phyloP scores from a whole-genome alignment of 140 eudicot genomes.

The Oenanthe javanica region DNA sequence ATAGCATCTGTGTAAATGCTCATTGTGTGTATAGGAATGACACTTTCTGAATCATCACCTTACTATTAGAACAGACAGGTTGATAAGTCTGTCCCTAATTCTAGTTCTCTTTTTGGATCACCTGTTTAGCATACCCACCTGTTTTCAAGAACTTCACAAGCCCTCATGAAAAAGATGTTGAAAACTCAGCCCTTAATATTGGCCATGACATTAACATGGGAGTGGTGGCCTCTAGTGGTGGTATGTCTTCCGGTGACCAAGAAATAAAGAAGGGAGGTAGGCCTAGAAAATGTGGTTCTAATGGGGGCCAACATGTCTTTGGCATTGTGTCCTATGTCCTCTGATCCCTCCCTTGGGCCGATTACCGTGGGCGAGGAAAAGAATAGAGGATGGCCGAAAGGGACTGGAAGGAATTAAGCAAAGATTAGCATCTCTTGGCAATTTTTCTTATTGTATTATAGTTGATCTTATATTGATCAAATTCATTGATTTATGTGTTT shows the following conservation, averaged over 20 bases:
- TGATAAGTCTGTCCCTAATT: too few relatives aligned
- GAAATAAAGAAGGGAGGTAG: conserved; percentile 75
- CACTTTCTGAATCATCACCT: too few relatives aligned
- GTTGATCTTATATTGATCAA: background rate
- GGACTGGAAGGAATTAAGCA: conserved; percentile 72
- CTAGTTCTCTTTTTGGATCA: too few relatives aligned
- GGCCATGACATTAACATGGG: conserved; percentile 35
- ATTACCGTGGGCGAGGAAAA: conserved; percentile 13
- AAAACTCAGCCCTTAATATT: conserved; percentile 33
- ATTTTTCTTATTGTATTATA: conserved; percentile 6
- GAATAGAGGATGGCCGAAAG: conserved; percentile 73
- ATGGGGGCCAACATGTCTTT: conserved; percentile 44
- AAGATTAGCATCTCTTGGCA: conserved; percentile 68
- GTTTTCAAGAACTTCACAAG: conserved; percentile 43
- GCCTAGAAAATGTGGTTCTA: conserved; percentile 69
- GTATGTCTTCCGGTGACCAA: conserved; percentile 22
- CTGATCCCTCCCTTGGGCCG: conserved; percentile 35
- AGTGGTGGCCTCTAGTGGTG: conserved; percentile 21
- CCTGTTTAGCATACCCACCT: conserved; percentile 14
- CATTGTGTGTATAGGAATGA: too few relatives aligned
- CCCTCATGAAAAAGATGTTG: conserved; percentile 43
- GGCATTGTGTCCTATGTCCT: conserved; percentile 47
- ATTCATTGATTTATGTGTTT: background rate
- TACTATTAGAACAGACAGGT: too few relatives aligned
- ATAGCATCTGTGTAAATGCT: too few relatives aligned